phyloP scores from a whole-genome alignment of 78 protist species.

The Dictyostelium brefeldianum region DNA sequence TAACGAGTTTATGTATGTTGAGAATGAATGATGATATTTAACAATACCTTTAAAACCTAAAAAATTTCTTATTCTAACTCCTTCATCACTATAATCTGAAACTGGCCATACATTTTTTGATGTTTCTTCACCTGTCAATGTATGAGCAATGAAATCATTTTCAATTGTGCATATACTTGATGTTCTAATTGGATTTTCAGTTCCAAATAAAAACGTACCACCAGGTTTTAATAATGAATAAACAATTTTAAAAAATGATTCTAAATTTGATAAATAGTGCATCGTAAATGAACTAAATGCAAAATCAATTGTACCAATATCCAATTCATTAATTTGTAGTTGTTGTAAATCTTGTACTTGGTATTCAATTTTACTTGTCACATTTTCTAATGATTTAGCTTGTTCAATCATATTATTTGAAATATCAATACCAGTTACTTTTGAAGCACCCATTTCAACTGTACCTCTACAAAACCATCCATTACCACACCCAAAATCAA shows the following conservation, averaged over 20 bases:
- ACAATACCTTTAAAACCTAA: not conserved
- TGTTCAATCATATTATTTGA: not conserved
- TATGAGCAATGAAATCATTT: not conserved
- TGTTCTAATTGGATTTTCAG: not conserved
- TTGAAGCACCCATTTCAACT: not conserved
- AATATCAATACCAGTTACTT: not conserved
- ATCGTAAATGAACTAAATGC: not conserved
- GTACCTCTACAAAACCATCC: slow-evolving; percentile 3
- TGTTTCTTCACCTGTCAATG: not conserved
- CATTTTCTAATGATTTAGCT: not conserved
- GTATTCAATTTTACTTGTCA: not conserved
- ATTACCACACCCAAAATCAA: not conserved
- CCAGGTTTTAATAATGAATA: not conserved
- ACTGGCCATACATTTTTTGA: not conserved
- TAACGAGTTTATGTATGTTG: not conserved
- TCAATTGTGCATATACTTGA: not conserved
- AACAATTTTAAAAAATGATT: not conserved
- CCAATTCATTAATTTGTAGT: not conserved
- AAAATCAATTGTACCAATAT: slow-evolving; percentile 14
- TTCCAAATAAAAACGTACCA: not conserved
- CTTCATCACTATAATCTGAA: not conserved
- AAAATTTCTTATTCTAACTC: not conserved
- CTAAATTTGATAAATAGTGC: not conserved
- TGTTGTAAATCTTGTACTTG: not conserved
- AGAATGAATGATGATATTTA: not conserved